Percentiles rank a stretch among this genome's conserved stretches.
Evolutionary conservation across 2,329 filamentous ascomycete species (phyloP).

Genomic region (Aspergillus nomiae): DNA sequence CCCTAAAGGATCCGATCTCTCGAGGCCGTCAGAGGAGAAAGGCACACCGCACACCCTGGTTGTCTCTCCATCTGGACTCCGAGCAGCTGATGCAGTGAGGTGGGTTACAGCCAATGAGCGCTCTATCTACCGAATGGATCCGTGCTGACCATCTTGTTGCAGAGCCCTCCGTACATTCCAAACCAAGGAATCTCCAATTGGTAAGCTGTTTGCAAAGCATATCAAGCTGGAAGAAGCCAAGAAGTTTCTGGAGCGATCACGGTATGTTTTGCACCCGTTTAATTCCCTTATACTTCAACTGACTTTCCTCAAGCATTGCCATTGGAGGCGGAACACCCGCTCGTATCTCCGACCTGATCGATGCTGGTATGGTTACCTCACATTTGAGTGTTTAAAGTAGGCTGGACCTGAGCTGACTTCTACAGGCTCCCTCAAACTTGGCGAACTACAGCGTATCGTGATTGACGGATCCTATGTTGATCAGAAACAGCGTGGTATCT

Average conservation of each 20-base stretch:
- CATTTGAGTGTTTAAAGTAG: not conserved
- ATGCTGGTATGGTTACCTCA: constrained; percentile 65
- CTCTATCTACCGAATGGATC: not conserved
- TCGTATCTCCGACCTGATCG: constrained; percentile 77
- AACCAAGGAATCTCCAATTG: constrained; percentile 73
- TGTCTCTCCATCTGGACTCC: constrained; percentile 78
- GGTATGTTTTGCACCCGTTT: constrained; percentile 38
- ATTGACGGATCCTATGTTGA: constrained; percentile 93
- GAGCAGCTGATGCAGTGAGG: constrained; percentile 83
- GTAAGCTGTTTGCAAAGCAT: constrained; percentile 96
- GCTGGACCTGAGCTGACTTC: constrained; percentile 2
- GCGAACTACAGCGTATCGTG: constrained; percentile 74
- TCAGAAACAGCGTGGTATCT: constrained; percentile 87
- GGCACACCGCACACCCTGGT: constrained; percentile 84
- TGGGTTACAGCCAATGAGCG: constrained; percentile 35
- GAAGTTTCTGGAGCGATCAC: constrained; percentile 67
- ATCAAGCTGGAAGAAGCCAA: constrained; percentile 92
- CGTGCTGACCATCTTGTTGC: not conserved
- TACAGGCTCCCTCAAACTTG: constrained; percentile 67
- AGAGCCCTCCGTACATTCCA: constrained; percentile 77
- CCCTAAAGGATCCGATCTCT: constrained; percentile 61
- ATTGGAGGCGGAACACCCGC: constrained; percentile 90
- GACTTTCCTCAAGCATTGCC: constrained; percentile 60
- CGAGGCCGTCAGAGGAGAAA: constrained; percentile 66
- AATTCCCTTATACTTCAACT: not conserved